Base-by-base conservation (phyloP, 331 rosid genomes). In the Stylosanthes scabra region DNA sequence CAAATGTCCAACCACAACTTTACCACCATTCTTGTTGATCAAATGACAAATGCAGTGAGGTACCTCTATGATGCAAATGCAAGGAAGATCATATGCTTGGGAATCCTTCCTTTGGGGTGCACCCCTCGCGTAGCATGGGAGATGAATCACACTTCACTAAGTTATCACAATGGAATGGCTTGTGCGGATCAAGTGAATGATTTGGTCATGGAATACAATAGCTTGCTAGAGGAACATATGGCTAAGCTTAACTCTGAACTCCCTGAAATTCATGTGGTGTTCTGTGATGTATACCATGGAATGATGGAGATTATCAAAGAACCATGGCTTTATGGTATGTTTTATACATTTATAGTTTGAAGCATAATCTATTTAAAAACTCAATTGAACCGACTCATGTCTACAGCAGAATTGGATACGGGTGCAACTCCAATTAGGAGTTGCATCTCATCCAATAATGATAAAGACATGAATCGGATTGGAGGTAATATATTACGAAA, bases 31-130 rank as follows among this genome's bases (percentile, higher is more conserved):
- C 77, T 93, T 62, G 97, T 72, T 37, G 49, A 80, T 47, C 97
- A 91, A 65, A 86, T 93, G 91, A 44, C 81, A 49, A 68, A 83
- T 61, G 96, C 83, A 14, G 70, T 84, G 3, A 79, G 93, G 78
- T 86, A 82, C 67, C 96, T 93, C 5, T 80, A 89, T 11, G 83
- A 85, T 40, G 76, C 86, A 71, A 86, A 85, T 62, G 91, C 82
- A 7, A 84, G 91, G 88, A 91, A 86, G 84, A 82, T 93, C 72
- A 66, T 89, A 76, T 91, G 93, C 77, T 76, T 82, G 59, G 98
- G 98, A 71, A 80, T 83, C 52, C 3, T 87, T 28, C 98, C 97
- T 37, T 28, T 93, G 82, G 98, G 97, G 64, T 93, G 91, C 81
- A 69, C 88, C 6, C 98, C 97, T 0, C 84, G 88, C 0, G 61